Conservation (phyloP, 345 rosid genomes). For the Populus ilicifolia region DNA sequence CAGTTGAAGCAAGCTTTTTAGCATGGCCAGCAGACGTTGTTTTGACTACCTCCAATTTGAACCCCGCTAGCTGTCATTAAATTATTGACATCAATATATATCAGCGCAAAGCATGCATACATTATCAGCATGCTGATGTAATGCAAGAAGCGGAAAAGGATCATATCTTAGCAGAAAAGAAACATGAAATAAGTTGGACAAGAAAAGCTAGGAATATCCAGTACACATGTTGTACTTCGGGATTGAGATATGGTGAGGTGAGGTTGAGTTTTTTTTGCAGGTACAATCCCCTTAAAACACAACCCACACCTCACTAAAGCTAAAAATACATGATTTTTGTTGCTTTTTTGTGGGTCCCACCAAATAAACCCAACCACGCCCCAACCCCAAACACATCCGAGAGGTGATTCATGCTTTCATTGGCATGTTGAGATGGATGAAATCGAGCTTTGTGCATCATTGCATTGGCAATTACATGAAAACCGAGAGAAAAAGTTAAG, state of each 20-base stretch:
- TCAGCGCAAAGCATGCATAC: background rate
- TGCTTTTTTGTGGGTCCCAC: no score
- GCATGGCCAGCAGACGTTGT: conserved; percentile 95
- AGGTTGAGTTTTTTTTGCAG: no score
- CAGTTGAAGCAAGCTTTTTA: conserved; percentile 71
- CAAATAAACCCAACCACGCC: no score
- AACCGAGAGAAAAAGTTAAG: background rate
- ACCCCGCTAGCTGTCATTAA: conserved; percentile 83
- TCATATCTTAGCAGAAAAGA: background rate
- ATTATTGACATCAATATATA: background rate
- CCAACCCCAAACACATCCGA: no score
- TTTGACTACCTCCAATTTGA: conserved; percentile 85
- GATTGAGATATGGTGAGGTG: no score
- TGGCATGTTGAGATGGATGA: background rate
- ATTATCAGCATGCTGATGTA: background rate
- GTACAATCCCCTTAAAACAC: no score
- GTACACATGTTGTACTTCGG: no score
- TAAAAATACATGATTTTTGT: no score
- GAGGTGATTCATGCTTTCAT: background rate
- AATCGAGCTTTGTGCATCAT: background rate
- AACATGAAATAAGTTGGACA: background rate
- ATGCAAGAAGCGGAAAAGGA: background rate
- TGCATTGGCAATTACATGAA: background rate
- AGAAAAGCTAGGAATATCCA: background rate
- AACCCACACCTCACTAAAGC: no score